These are phyloP conservation scores for Candida maesae DNA, from an alignment of 805 yeast genomes.

Conservation along the genomic window DNA sequence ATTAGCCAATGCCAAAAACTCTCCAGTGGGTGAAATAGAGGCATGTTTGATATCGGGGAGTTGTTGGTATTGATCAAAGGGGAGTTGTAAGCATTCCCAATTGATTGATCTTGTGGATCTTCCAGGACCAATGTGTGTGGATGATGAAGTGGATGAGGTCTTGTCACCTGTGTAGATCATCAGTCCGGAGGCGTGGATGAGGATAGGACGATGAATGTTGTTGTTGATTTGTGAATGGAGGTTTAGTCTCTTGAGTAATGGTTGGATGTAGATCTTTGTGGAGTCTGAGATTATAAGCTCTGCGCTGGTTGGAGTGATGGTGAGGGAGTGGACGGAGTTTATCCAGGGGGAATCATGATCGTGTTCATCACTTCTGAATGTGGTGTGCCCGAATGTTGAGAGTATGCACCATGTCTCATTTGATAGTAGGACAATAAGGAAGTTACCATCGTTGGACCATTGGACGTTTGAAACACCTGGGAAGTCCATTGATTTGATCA, in stretches of 20 bases:
- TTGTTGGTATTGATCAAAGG: conserved; percentile 22
- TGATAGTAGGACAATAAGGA: conserved; percentile 14
- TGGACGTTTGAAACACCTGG: conserved; percentile 2
- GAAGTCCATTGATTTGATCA: conserved; percentile 6
- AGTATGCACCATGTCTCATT: conserved; percentile 25
- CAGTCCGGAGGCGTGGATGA: conserved; percentile 19
- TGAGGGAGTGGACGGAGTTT: conserved; percentile 2
- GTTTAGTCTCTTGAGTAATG: conserved; percentile 2
- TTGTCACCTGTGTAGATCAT: conserved; percentile 27
- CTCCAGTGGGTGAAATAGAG: conserved; percentile 25
- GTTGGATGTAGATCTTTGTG: conserved; percentile 4
- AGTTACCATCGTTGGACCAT: conserved; percentile 17
- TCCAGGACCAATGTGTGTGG: too few relatives aligned
- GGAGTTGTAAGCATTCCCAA: conserved; percentile 23
- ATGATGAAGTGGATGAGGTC: conserved; percentile 14
- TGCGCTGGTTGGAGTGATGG: background rate
- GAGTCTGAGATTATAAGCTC: conserved; percentile 9
- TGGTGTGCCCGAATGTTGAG: conserved; percentile 27
- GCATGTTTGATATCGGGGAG: conserved; percentile 15
- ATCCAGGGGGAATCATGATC: conserved; percentile 14
- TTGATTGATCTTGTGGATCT: conserved; percentile 13
- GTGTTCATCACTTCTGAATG: conserved; percentile 17
- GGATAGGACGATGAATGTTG: conserved; percentile 25
- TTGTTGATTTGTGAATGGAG: conserved; percentile 19
- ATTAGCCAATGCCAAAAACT: conserved; percentile 24